These are phyloP conservation scores for Aspergillus thermomutatus DNA, from an alignment of 2,329 filamentous ascomycete genomes.

Conservation along the genomic window DNA sequence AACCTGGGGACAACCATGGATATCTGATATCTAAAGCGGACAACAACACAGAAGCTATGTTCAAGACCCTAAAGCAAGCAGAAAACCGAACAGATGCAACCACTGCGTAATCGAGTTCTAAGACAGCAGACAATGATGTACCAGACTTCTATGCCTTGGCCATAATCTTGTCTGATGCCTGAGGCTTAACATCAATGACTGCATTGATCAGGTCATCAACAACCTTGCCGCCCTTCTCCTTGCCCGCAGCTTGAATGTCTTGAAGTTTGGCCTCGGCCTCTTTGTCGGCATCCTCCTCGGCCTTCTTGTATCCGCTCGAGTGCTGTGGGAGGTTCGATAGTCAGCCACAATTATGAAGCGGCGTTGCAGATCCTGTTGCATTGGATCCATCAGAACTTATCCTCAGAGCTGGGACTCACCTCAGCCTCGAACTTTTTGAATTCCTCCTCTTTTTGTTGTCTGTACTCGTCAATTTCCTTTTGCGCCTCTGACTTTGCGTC, in stretches of 20 bases:
- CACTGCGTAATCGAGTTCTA: not conserved
- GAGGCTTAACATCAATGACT: constrained; percentile 79
- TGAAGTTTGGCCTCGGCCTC: constrained; percentile 78
- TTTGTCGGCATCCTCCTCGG: constrained; percentile 73
- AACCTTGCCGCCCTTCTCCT: constrained; percentile 75
- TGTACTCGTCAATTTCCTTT: constrained; percentile 95
- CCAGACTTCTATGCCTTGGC: constrained; percentile 28
- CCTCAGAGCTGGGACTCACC: constrained; percentile 41
- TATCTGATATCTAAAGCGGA: constrained; percentile 5
- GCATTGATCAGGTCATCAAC: constrained; percentile 78
- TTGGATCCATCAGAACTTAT: not conserved
- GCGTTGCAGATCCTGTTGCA: not conserved
- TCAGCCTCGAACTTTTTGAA: constrained; percentile 91
- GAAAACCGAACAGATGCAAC: constrained; percentile 9
- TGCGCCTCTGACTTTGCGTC: constrained; percentile 95
- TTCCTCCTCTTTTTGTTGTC: constrained; percentile 83
- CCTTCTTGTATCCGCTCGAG: constrained; percentile 81
- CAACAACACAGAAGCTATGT: constrained; percentile 10
- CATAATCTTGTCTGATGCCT: constrained; percentile 53
- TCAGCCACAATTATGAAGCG: not conserved
- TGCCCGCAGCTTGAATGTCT: constrained; percentile 76
- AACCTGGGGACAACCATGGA: not conserved
- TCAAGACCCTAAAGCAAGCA: constrained; percentile 12
- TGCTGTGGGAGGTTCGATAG: constrained; percentile 56
- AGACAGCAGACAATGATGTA: not conserved